Percentiles rank a stretch among this genome's conserved stretches.
These are phyloP conservation scores for thale cress (Arabidopsis thaliana) DNA, from an alignment of 345 rosid species.

Conservation along the genomic window TAIR10.1 NC_003076.8:6492501-6493000, in stretches of 20 bases:
- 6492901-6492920: slow-evolving; percentile 57
- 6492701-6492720: slow-evolving; percentile 92
- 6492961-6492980: slow-evolving; percentile 67
- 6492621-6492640: slow-evolving; percentile 10
- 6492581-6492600: slow-evolving; percentile 80
- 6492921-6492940: slow-evolving; percentile 94
- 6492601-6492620: slow-evolving; percentile 70
- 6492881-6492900: not conserved
- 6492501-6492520: slow-evolving; percentile 76
- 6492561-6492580: slow-evolving; percentile 69
- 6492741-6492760: slow-evolving; percentile 87
- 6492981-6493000: not conserved
- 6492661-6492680: slow-evolving; percentile 5
- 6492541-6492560: slow-evolving; percentile 72
- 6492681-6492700: slow-evolving; percentile 53
- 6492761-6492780: slow-evolving; percentile 84
- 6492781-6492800: slow-evolving; percentile 63
- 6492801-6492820: slow-evolving; percentile 62
- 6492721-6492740: slow-evolving; percentile 95
- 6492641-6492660: slow-evolving; percentile 1
- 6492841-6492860: not conserved
- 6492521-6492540: slow-evolving; percentile 90
- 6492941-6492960: slow-evolving; percentile 76
- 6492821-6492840: slow-evolving; percentile 77
- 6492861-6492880: not conserved